These are phyloP conservation scores for Rubroboletus satanas DNA, from an alignment of 768 basidiomycete species.

Conservation along the genomic window DNA sequence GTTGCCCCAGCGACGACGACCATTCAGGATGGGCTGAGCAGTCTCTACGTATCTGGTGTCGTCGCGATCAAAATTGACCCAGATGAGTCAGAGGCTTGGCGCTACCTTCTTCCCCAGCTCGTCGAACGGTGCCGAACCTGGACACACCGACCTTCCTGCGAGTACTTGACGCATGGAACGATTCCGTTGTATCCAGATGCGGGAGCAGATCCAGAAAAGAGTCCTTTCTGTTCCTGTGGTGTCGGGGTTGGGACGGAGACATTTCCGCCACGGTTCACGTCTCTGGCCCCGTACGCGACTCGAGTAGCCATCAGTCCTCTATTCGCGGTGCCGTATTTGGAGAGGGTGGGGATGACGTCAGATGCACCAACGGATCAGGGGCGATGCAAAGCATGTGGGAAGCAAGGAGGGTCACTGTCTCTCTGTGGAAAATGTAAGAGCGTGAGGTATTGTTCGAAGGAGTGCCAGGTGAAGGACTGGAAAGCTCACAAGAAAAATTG, in stretches of 20 bases:
- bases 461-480: constrained; percentile 48
- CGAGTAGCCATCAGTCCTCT: constrained; percentile 51
- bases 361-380: neutral
- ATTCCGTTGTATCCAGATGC: constrained; percentile 38
- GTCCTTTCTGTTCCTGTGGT: constrained; percentile 53
- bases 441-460: constrained; percentile 40
- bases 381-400: constrained; percentile 22
- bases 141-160: constrained; percentile 45
- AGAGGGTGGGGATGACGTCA: constrained; percentile 29
- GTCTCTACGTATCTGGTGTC: constrained; percentile 11
- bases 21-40: neutral
- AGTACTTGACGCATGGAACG: constrained; percentile 35
- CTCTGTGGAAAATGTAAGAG: constrained; percentile 38
- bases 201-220: constrained; percentile 31
- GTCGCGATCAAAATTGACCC: constrained; percentile 13
- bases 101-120: constrained; percentile 46
- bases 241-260: constrained; percentile 42
- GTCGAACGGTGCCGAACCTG: constrained; percentile 54
- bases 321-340: constrained; percentile 49
- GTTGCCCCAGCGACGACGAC: constrained; percentile 36
- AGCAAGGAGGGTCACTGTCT: constrained; percentile 23
- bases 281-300: constrained; percentile 42
- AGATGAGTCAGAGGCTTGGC: constrained; percentile 40
- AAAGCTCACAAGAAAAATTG: constrained; percentile 42
- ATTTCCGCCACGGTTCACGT: constrained; percentile 38